Evolutionary conservation across 1,284 basidiomycete species (phyloP), one percentile per base, ranked within the genome.

Genomic region (Ceratobasidium sp.): DNA sequence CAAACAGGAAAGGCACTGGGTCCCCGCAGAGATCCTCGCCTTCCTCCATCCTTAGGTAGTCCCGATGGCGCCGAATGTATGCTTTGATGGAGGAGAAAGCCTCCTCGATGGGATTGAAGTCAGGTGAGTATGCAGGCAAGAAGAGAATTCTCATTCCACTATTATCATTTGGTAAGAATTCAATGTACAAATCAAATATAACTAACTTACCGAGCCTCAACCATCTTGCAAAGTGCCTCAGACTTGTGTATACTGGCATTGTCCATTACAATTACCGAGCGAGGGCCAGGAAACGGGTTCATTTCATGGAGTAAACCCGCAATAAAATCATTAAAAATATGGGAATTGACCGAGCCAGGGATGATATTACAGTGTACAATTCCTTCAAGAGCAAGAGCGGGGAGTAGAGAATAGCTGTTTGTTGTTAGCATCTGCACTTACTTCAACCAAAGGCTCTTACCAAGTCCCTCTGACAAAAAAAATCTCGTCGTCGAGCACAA

Each of bases 71-170:
- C 5, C 45, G 27, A 32, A 75, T 64, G 17, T 47, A 73, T 17
- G 70, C 49, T 56, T 78, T 78, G 52, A 78, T 72, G 2, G 71
- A 58, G 2, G 75, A 76, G 68, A 78, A 77, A 0, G 74, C 75
- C 31, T 76, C 73, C 64, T 78, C 74, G 40, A 77, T 77, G 12
- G 76, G 78, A 57, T 79, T 79, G 54, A 75, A 74, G 62, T 80
- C 76, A 0, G 77, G 79, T 0, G 77, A 80, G 67, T 80, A 80
- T 8, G 79, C 74, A 7, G 78, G 78, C 0, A 81, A 73, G 69
- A 68, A 73, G n/a, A n/a, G n/a, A n/a, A n/a, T n/a, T n/a, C n/a
- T n/a, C n/a, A n/a, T n/a, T n/a, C n/a, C n/a, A n/a, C n/a, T n/a
- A n/a, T n/a, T n/a, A n/a, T n/a, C n/a, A n/a, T n/a, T n/a, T n/a